These are phyloP conservation scores for Cryptococcus sp. DNA, from an alignment of 1,284 basidiomycete species.

Conservation along the genomic window DNA sequence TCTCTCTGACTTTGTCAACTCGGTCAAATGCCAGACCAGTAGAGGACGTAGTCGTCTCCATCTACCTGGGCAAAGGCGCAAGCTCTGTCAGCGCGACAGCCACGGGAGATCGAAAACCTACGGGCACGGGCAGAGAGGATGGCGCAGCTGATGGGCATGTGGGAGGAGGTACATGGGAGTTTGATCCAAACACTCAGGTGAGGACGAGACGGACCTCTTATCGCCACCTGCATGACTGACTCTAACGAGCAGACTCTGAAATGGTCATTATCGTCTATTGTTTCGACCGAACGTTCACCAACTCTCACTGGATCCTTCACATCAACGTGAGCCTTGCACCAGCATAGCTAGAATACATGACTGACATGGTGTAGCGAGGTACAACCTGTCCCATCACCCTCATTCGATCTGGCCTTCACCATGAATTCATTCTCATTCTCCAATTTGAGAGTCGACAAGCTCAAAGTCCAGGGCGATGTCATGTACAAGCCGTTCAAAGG, in stretches of 20 bases:
- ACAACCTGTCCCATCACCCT: conserved; percentile 63
- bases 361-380: conserved; percentile 17
- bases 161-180: conserved; percentile 72
- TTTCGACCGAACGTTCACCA: conserved; percentile 67
- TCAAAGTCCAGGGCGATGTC: conserved; percentile 69
- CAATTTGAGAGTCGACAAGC: conserved; percentile 76
- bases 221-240: conserved; percentile 2
- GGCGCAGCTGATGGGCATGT: conserved; percentile 48
- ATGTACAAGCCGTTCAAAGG: conserved; percentile 67
- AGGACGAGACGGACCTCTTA: conserved; percentile 12
- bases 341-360: background rate
- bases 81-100: conserved; percentile 56
- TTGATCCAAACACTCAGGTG: conserved; percentile 69
- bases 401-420: conserved; percentile 70
- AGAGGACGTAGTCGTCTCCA: conserved; percentile 69
- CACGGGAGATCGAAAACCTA: conserved; percentile 43
- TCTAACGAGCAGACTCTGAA: conserved; percentile 59
- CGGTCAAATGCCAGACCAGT: conserved; percentile 66
- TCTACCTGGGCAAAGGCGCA: conserved; percentile 72
- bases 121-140: conserved; percentile 51
- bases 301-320: conserved; percentile 75
- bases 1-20: conserved; percentile 71
- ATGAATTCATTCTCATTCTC: conserved; percentile 75
- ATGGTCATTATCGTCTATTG: conserved; percentile 74
- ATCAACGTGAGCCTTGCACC: conserved; percentile 56